Evolutionary conservation across 352 stramenopile species (phyloP).

Genomic region (Phytopythium cucurbitacearum): DNA sequence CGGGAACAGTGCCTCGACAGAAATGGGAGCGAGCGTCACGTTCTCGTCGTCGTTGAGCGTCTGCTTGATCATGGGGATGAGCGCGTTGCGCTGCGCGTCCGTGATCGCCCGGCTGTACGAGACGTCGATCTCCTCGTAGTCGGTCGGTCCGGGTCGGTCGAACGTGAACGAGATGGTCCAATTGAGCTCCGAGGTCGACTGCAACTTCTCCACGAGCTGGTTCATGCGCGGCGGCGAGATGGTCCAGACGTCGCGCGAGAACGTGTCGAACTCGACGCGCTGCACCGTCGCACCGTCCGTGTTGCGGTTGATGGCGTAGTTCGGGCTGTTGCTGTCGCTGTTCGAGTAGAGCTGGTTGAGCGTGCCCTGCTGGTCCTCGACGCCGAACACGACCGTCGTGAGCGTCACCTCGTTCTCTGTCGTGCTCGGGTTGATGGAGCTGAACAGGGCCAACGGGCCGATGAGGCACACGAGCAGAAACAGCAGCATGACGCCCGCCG

Average conservation of each 20-base stretch:
- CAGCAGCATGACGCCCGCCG: constrained; percentile 74
- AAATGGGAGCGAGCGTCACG: constrained; percentile 35
- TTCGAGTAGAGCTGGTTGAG: constrained; percentile 75
- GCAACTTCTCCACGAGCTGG: constrained; percentile 59
- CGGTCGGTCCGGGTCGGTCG: constrained; percentile 48
- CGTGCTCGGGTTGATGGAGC: constrained; percentile 83
- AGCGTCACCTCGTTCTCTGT: constrained; percentile 61
- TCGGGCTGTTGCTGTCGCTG: constrained; percentile 66
- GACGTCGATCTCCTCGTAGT: constrained; percentile 54
- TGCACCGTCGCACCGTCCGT: constrained; percentile 76
- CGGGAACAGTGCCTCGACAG: constrained; percentile 46
- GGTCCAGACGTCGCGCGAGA: constrained; percentile 70
- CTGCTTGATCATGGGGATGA: constrained; percentile 78
- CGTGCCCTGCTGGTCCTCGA: constrained; percentile 70
- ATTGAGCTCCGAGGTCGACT: constrained; percentile 61
- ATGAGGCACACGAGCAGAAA: constrained; percentile 76
- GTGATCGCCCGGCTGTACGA: constrained; percentile 48
- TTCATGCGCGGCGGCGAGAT: constrained; percentile 71
- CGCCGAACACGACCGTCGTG: constrained; percentile 59
- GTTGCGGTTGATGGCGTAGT: constrained; percentile 50
- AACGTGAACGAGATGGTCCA: constrained; percentile 78
- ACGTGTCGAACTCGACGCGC: constrained; percentile 73
- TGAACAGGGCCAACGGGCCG: constrained; percentile 76
- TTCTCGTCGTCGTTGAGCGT: constrained; percentile 23
- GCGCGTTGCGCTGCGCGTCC: constrained; percentile 44